Base-by-base conservation (phyloP, 2,329 filamentous ascomycete genomes). In the Aspergillus brasiliensis region DNA sequence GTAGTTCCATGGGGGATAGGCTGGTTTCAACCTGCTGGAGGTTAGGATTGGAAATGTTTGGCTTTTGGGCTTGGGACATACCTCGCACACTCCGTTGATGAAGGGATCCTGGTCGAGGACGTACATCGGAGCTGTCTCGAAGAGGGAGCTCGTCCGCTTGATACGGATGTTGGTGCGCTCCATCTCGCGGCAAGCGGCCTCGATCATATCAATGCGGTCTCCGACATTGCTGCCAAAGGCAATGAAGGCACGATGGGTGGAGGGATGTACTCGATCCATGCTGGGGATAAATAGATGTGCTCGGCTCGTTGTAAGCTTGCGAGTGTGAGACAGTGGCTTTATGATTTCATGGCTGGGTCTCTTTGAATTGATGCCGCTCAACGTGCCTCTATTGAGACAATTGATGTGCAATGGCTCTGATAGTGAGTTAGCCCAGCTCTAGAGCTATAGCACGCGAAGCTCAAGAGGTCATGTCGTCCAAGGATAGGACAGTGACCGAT, bases 51-150 rank as follows among this genome's bases (percentile, higher is more conserved):
- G 25, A 47, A 25, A 44, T 23, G 25, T 62, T 61, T 57, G 57
- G 56, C 31, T 17, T 19, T 8, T n/a, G 10, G n/a, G n/a, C 31
- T 23, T 2, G 17, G 15, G 51, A 81, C 86, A 74, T 75, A 96
- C 92, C 87, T 96, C 91, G 75, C 92, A 97, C 59, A 88, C 93
- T 19, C 92, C 95, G 73, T 99, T 99, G 51, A 97, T 80, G 72
- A 99, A 99, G 28, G 86, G 85, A 63, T 88, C 88, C 75, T 99
- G 95, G 64, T 97, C 90, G 63, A 90, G 80, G 64, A 97, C 90
- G 76, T 99, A 99, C 95, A 99, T 99, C 21, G 95, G 92, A 68
- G 91, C 88, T 3, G 94, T 99, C 79, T 98, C 92, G 85, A 95
- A 99, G 3, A 99, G 81, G 62, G 88, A 89, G 75, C 94, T 98